These are phyloP conservation scores for Psilocybe azurescens DNA, from an alignment of 768 basidiomycete species.

Conservation along the genomic window DNA sequence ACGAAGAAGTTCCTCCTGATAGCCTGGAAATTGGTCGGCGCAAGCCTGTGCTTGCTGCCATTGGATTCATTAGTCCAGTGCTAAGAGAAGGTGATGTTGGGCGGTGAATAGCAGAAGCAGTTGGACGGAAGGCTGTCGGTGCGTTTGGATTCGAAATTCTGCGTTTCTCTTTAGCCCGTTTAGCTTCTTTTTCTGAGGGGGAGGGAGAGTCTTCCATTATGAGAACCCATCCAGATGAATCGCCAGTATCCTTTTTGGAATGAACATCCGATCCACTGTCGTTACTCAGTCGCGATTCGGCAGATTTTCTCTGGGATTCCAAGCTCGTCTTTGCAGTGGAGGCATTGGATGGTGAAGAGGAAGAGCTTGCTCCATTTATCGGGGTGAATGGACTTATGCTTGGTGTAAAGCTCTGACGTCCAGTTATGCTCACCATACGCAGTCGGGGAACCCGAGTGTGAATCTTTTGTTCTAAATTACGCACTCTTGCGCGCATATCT, in stretches of 20 bases:
- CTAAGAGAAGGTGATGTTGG: slow-evolving; percentile 28
- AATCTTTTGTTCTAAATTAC: slow-evolving; percentile 83
- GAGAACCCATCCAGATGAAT: slow-evolving; percentile 84
- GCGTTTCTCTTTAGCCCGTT: slow-evolving; percentile 46
- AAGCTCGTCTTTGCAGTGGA: slow-evolving; percentile 49
- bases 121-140: slow-evolving; percentile 44
- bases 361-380: slow-evolving; percentile 35
- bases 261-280: slow-evolving; percentile 51
- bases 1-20: slow-evolving; percentile 68
- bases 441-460: slow-evolving; percentile 86
- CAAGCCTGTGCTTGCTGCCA: slow-evolving; percentile 47
- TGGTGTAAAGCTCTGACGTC: slow-evolving; percentile 48
- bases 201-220: slow-evolving; percentile 89
- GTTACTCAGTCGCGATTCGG: slow-evolving; percentile 49
- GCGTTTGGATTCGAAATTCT: slow-evolving; percentile 68
- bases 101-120: slow-evolving; percentile 51
- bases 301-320: slow-evolving; percentile 48
- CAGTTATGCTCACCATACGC: slow-evolving; percentile 79
- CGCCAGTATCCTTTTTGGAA: slow-evolving; percentile 54
- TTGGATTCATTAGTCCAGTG: slow-evolving; percentile 29
- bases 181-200: slow-evolving; percentile 66
- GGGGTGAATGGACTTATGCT: slow-evolving; percentile 27
- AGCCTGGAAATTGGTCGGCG: slow-evolving; percentile 77
- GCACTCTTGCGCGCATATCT: slow-evolving; percentile 87
- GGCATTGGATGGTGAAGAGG: slow-evolving; percentile 43